phyloP scores from a whole-genome alignment of 768 basidiomycete species.

The Russula foetens region DNA sequence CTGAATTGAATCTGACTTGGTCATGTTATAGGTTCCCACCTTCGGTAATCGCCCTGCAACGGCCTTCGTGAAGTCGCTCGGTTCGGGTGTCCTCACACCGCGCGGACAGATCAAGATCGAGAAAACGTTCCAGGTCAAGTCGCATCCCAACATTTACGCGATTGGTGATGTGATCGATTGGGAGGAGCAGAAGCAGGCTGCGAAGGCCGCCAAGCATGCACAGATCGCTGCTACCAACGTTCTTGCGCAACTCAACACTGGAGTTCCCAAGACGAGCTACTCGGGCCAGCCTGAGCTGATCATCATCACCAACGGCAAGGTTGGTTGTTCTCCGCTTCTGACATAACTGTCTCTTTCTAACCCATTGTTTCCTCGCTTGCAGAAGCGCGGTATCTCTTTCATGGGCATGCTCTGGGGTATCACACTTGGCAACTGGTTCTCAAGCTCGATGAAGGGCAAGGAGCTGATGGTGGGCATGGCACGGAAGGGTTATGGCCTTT shows the following conservation, averaged over 20 bases:
- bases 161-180: conserved; percentile 58
- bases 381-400: conserved; percentile 11
- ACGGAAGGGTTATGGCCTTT: conserved; percentile 8
- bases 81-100: conserved; percentile 28
- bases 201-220: conserved; percentile 39
- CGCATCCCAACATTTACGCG: conserved; percentile 51
- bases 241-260: conserved; percentile 34
- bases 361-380: too few relatives aligned
- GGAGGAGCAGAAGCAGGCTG: conserved; percentile 52
- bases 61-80: conserved; percentile 41
- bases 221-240: conserved; percentile 43
- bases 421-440: conserved; percentile 16
- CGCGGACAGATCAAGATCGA: conserved; percentile 41
- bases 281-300: conserved; percentile 46
- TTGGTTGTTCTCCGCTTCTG: not conserved
- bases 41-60: conserved; percentile 42
- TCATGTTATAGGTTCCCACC: conserved; percentile 23
- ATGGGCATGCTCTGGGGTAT: conserved; percentile 16
- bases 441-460: conserved; percentile 15
- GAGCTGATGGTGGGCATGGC: conserved; percentile 10
- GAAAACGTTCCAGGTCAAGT: conserved; percentile 48
- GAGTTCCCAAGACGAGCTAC: conserved; percentile 33
- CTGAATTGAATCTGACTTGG: not conserved
- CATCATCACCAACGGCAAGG: conserved; percentile 23
- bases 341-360: not conserved